Base-by-base conservation (phyloP, 768 basidiomycete genomes). In the Lentinula lateritia region DNA sequence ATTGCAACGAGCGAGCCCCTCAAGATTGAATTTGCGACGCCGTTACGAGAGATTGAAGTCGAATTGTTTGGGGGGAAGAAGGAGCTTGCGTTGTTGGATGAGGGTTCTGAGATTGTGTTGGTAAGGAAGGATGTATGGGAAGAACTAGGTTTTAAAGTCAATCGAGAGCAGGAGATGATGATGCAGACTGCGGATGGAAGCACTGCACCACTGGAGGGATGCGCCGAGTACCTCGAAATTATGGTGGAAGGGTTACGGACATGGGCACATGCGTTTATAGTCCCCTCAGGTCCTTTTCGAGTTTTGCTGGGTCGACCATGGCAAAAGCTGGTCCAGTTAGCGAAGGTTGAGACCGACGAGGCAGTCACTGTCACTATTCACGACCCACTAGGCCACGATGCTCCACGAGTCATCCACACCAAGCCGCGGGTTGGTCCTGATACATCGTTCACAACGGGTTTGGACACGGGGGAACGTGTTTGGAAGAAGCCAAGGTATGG, bases 141-240 rank as follows among this genome's bases (percentile, higher is more conserved):
- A 43, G 63, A 63, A 60, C n/a, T 62, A 45, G 18, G 61, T 23
- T 5, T 67, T 9, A 32, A 39, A 5, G 46, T 68, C 12, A 71
- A 69, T 20, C 32, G 58, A 18, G 48, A 57, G 23, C 38, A 59
- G 6, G 28, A 41, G n/a, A 67, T 71, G 66, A 62, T 35, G 1
- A 72, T 72, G 68, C 63, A 69, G 20, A 66, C 64, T 9, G 69
- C 66, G 3, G 70, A 70, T 55, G 62, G 66, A 2, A 41, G 7
- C 0, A 54, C 43, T 28, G 28, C 28, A 28, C 28, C 28, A 28
- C 28, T 28, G 35, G 63, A 67, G 28, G 52, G 53, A 53, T 36
- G 35, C 67, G 46, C 58, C 0, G 66, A 68, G 50, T 64, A n/a
- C 8, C 42, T 68, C 45, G 63, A 64, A 43, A 34, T 42, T 10